Evolutionary conservation across 768 basidiomycete species (phyloP), one percentile per base, ranked within the genome.

Genomic region (Leccinum imitatum): DNA sequence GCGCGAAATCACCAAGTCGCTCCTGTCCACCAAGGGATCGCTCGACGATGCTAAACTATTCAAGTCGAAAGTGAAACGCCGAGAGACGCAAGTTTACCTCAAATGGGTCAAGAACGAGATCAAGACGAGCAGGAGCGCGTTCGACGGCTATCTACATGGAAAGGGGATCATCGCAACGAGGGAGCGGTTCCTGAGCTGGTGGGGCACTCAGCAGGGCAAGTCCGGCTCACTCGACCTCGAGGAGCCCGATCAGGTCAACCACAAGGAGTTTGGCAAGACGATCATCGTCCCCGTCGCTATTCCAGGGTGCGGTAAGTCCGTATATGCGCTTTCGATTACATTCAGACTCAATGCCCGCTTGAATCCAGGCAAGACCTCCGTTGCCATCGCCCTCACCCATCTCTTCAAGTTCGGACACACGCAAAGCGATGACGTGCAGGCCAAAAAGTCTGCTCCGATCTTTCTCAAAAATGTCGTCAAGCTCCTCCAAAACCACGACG

Each of bases 381-480:
- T 98, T 13, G 81, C 91, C 0, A 78, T 97, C 17, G 93, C 93
- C 1, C 82, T 98, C 17, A 64, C 80, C 3, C 80, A 88, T 56
- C 81, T 99, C 3, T 98, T 95, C 67, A 83, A 81, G 0, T 96
- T 93, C 60, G 94, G 82, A 1, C 97, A 98, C 71, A 93, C 91
- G 0, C 97, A 98, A 71, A 93, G 90, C 67, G 97, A 99, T 71
- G 93, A 98, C 68, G 82, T 98, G 4, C 77, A 80, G 44, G 81
- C 72, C 39, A 98, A 94, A 76, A 93, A 88, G 71, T 55, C 89
- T 2, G 93, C 80, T 0, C 80, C 86, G 0, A 61, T 71, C 3
- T 96, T 96, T 71, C 68, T 92, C 56, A 86, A 79, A 70, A 95
- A 91, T 59, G 90, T 97, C 41, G 68, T 75, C 14, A 69, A 77